Percentiles rank a stretch among this genome's conserved stretches.
Evolutionary conservation across 2,329 filamentous ascomycete species (phyloP).

Genomic region (Fusarium gaditjirri): DNA sequence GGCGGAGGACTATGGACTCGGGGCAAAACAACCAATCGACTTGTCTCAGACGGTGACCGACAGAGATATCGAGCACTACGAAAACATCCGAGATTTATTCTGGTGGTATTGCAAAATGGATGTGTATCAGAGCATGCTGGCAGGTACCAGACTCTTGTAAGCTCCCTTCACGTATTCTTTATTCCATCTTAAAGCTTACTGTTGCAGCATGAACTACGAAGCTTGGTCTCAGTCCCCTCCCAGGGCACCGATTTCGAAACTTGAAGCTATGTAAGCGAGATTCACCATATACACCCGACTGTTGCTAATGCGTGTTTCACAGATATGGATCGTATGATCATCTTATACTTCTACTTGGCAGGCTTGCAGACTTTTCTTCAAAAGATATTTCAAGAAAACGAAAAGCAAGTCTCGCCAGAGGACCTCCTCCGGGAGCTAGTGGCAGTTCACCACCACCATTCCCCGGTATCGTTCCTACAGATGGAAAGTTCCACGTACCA

Average conservation of each 20-base stretch:
- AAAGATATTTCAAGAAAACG: conserved; percentile 83
- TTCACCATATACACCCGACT: too few species aligned
- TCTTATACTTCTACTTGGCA: conserved; percentile 81
- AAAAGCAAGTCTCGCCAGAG: conserved; percentile 59
- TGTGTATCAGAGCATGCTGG: conserved; percentile 88
- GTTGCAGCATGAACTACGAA: conserved; percentile 77
- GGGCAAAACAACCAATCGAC: conserved; percentile 44
- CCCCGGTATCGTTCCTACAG: conserved; percentile 65
- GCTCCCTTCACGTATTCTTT: conserved; percentile 50
- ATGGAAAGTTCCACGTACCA: conserved; percentile 61
- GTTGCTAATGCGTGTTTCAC: conserved; percentile 40
- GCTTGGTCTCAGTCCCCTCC: conserved; percentile 90
- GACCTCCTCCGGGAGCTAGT: conserved; percentile 43
- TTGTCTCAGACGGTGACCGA: conserved; percentile 52
- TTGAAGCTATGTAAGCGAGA: conserved; percentile 73
- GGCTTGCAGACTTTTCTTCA: conserved; percentile 81
- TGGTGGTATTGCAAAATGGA: conserved; percentile 99
- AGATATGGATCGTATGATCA: conserved; percentile 93
- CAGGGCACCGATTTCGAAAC: conserved; percentile 78
- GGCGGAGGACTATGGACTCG: conserved; percentile 53
- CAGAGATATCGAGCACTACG: conserved; percentile 80
- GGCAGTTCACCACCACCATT: conserved; percentile 57
- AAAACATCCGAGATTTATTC: conserved; percentile 84
- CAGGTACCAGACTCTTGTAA: conserved; percentile 86
- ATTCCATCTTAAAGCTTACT: conserved; percentile 29